These are phyloP conservation scores for Citrullus mucosospermus DNA, from an alignment of 306 rosid genomes.

Conservation along the genomic window DNA sequence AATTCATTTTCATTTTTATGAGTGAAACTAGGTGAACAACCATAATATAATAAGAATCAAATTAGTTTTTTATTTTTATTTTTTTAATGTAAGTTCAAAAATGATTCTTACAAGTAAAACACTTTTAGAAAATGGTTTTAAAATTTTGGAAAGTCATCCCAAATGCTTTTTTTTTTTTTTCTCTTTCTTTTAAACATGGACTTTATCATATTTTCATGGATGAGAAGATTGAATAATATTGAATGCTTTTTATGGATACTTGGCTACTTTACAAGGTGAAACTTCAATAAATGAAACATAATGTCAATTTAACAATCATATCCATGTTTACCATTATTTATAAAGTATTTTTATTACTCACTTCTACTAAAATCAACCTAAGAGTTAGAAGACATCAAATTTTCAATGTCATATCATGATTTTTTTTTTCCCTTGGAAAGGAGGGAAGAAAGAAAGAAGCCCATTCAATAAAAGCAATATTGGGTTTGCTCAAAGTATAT, in stretches of 20 bases:
- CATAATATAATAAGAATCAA: no score
- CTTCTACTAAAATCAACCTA: neutral
- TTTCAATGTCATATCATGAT: neutral
- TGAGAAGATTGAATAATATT: neutral
- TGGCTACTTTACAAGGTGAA: neutral
- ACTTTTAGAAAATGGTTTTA: no score
- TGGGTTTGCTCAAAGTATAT: neutral
- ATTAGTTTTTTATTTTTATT: no score
- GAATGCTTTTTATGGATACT: neutral
- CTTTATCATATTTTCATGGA: neutral
- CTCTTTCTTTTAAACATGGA: no score
- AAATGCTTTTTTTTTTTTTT: no score
- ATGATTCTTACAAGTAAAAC: no score
- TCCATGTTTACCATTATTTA: neutral
- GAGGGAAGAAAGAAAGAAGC: neutral
- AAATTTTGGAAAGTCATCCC: no score
- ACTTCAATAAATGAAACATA: neutral
- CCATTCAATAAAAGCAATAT: neutral
- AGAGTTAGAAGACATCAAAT: neutral
- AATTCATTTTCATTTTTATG: no score
- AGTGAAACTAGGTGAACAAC: no score
- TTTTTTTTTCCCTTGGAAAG: neutral
- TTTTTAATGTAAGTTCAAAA: no score
- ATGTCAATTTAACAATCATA: neutral
- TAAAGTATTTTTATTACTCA: neutral